Conservation (phyloP, 1,284 basidiomycete species). For the Cutaneotrichosporon sp. region DNA sequence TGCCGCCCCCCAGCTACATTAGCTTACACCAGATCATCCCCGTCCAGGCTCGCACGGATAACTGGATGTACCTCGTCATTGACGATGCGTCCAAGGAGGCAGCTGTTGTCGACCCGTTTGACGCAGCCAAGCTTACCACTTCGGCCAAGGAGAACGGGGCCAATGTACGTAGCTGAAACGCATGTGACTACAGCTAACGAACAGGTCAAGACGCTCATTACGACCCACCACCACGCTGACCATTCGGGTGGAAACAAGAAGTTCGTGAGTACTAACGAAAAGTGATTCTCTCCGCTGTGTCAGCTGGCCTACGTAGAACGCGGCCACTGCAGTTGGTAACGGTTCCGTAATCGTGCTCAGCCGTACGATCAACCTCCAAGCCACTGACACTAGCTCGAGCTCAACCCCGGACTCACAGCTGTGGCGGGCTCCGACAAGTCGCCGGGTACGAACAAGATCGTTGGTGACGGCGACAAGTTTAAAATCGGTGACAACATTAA, state of each 20-base stretch:
- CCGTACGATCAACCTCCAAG: too few species aligned
- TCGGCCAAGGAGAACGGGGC: slow-evolving; percentile 66
- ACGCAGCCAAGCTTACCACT: slow-evolving; percentile 66
- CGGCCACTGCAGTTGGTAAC: too few species aligned
- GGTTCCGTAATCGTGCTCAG: too few species aligned
- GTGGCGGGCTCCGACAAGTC: slow-evolving; percentile 77
- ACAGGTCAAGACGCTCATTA: slow-evolving; percentile 66
- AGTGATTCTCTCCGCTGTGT: too few species aligned
- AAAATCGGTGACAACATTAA: slow-evolving; percentile 64
- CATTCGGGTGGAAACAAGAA: slow-evolving; percentile 79
- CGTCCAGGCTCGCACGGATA: slow-evolving; percentile 71
- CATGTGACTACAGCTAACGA: too few species aligned
- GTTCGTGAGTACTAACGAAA: slow-evolving; percentile 42
- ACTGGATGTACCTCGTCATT: slow-evolving; percentile 82
- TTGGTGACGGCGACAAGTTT: slow-evolving; percentile 74
- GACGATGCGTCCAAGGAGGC: slow-evolving; percentile 66
- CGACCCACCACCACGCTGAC: slow-evolving; percentile 85
- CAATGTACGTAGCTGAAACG: too few species aligned
- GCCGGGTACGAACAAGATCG: slow-evolving; percentile 63
- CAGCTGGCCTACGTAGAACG: too few species aligned
- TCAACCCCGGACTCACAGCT: slow-evolving; percentile 62
- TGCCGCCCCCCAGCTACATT: neutral
- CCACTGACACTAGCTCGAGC: slow-evolving; percentile 23
- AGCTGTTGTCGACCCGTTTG: slow-evolving; percentile 64
- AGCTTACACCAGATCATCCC: slow-evolving; percentile 55